Base-by-base conservation (phyloP, 805 yeast species). In the Lipomyces orientalis region DNA sequence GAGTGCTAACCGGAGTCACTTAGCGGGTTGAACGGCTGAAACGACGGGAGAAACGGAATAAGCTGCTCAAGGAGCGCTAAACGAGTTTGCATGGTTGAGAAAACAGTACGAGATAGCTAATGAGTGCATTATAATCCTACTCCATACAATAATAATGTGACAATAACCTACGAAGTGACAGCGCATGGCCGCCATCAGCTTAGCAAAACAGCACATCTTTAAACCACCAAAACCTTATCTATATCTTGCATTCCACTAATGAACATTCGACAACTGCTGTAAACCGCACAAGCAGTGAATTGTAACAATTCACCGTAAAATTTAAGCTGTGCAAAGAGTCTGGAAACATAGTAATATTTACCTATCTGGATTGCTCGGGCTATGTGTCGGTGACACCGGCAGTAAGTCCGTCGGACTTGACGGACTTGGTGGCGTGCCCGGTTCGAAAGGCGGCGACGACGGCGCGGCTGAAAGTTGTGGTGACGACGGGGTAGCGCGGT, bases 1-100 rank as follows among this genome's bases (percentile, higher is more conserved):
- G 34, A 16, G 43, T 35, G 59, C 43, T 35, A 37, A 34, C 14
- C 12, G 4, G 29, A 16, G 14, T 16, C n/a, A 19, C 12, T 25
- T 43, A 63, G 66, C 60, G 71, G 82, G 90, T 93, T 54, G 98
- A 93, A 71, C 86, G 99, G 80, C 78, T 94, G 81, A 88, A 90
- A 81, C 88, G 90, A 82, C 88, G 90, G 76, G 99, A 94, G 77
- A 94, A 94, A 89, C 88, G 98, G 81, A 94, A 93, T 82, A 94
- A 94, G 81, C 82, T 93, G 75, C 87, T 93, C 77, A 92, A 89
- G 78, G 98, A 93, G 76, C 97, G 98, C 79, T 90, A 73, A 65
- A 60, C 57, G 29, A 25, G 7, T 22, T 10, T 25, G 55, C 12
- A 22, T n/a, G 31, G 34, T 16, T 31, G 22, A 9, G 16, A 33